phyloP scores from a whole-genome alignment of 116 monocot genomes.

The Iris pallida region DNA sequence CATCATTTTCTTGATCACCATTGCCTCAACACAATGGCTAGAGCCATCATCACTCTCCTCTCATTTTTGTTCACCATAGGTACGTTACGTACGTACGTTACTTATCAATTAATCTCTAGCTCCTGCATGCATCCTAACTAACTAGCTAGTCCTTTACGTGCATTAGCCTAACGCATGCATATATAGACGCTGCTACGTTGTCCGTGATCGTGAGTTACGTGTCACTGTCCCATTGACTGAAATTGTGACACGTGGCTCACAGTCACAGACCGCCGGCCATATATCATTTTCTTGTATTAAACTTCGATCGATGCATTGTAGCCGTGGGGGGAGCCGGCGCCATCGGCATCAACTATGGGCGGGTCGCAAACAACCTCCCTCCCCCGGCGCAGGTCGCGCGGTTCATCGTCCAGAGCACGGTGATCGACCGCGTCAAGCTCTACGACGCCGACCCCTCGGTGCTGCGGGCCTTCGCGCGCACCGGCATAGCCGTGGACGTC shows the following conservation, averaged over 20 bases:
- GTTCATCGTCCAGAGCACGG: slow-evolving; percentile 29
- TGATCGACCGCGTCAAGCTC: slow-evolving; percentile 43
- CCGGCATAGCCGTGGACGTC: slow-evolving; percentile 26
- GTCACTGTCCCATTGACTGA: too few species aligned
- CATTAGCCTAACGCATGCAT: too few species aligned
- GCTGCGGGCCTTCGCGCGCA: slow-evolving; percentile 35
- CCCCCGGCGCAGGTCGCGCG: slow-evolving; percentile 31
- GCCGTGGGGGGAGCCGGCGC: not conserved
- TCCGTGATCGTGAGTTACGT: too few species aligned
- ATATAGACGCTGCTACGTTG: too few species aligned
- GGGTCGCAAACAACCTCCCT: slow-evolving; percentile 46
- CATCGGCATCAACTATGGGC: slow-evolving; percentile 59
- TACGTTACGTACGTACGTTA: not conserved
- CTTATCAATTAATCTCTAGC: not conserved
- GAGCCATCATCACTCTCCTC: not conserved
- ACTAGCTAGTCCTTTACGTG: too few species aligned
- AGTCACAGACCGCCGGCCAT: too few species aligned
- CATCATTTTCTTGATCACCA: not conserved
- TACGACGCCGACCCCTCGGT: slow-evolving; percentile 35
- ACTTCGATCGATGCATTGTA: too few species aligned
- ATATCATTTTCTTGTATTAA: too few species aligned
- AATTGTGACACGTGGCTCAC: too few species aligned
- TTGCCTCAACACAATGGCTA: not conserved
- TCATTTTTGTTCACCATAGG: slow-evolving; percentile 2
- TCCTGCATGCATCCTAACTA: too few species aligned